A percentile compares a stretch with the other conserved stretches of the same genome.
These are phyloP conservation scores for Clitopilus passeckerianus DNA, from an alignment of 768 basidiomycete genomes.

Conservation along the genomic window DNA sequence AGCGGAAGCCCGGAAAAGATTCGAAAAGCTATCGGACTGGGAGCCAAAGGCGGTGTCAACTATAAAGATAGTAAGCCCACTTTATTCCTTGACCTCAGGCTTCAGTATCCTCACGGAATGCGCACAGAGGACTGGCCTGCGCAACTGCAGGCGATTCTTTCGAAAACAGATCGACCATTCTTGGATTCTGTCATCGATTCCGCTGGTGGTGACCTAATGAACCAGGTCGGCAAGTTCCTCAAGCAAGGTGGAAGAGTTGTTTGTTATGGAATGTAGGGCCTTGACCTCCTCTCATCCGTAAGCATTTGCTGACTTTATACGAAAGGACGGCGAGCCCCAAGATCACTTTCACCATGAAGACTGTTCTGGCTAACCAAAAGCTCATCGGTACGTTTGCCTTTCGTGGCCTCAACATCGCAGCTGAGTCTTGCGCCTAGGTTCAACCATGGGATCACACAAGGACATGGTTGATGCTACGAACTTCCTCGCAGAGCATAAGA, in stretches of 20 bases:
- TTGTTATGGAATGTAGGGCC: slow-evolving; percentile 61
- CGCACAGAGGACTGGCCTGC: slow-evolving; percentile 46
- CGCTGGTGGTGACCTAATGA: slow-evolving; percentile 62
- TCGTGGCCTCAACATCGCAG: background rate
- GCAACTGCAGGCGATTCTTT: slow-evolving; percentile 39
- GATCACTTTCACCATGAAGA: slow-evolving; percentile 70
- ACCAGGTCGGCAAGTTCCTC: slow-evolving; percentile 40
- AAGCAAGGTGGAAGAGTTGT: slow-evolving; percentile 55
- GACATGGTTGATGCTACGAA: slow-evolving; percentile 69
- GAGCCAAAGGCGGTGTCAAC: slow-evolving; percentile 72
- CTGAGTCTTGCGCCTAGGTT: slow-evolving; percentile 39
- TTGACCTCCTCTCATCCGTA: background rate
- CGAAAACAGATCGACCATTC: slow-evolving; percentile 18
- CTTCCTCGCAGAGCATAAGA: slow-evolving; percentile 61
- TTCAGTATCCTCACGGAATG: background rate
- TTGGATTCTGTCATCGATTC: slow-evolving; percentile 68
- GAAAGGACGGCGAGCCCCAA: slow-evolving; percentile 57
- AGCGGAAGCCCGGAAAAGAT: slow-evolving; percentile 71
- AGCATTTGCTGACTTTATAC: background rate
- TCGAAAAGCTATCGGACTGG: slow-evolving; percentile 54
- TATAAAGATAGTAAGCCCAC: slow-evolving; percentile 59
- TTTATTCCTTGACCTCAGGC: background rate
- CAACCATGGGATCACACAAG: slow-evolving; percentile 78
- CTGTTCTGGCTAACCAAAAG: slow-evolving; percentile 70
- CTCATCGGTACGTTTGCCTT: slow-evolving; percentile 51